phyloP scores from a whole-genome alignment of 495 filamentous ascomycete species.

The Tuber melanosporum region DNA sequence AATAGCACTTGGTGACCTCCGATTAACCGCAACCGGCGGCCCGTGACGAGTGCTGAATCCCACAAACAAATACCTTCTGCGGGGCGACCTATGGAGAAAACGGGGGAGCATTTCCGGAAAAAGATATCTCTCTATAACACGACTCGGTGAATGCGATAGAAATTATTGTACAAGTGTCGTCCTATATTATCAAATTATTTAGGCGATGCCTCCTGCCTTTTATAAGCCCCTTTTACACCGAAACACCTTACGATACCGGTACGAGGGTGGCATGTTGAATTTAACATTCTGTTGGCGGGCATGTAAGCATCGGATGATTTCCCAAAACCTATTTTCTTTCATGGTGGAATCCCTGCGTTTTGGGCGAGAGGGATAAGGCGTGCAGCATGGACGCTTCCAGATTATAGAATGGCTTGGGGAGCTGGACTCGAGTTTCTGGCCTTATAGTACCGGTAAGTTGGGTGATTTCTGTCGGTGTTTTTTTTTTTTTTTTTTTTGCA shows the following conservation, averaged over 20 bases:
- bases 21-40: neutral
- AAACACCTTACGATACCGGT: neutral
- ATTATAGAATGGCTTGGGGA: neutral
- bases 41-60: neutral
- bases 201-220: neutral
- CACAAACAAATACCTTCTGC: neutral
- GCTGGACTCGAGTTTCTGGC: neutral
- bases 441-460: neutral
- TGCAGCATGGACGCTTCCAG: neutral
- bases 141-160: neutral
- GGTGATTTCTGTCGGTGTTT: neutral
- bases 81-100: neutral
- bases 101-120: neutral
- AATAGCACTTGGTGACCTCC: slow-evolving; percentile 12
- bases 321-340: neutral
- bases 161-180: neutral
- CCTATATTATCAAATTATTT: neutral
- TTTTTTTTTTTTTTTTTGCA: neutral
- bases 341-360: neutral
- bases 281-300: neutral
- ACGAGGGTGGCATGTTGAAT: neutral
- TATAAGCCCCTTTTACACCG: neutral
- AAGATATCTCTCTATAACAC: neutral
- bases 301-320: neutral
- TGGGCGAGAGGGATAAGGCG: neutral